phyloP scores from a whole-genome alignment of 768 basidiomycete genomes.

The Tulasnella sp. region DNA sequence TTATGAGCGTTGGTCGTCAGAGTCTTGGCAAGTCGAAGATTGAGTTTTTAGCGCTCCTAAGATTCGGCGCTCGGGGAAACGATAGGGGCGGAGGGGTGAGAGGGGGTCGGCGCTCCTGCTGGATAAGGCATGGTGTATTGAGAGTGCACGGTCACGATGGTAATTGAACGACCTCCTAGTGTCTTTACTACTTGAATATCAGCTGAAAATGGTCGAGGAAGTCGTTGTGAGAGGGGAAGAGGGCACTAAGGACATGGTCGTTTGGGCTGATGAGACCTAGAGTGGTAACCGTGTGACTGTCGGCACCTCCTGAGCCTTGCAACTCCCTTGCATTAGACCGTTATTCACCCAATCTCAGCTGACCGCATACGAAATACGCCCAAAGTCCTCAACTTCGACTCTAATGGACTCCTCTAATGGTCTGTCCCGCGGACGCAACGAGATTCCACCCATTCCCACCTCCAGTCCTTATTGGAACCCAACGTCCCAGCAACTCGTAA shows the following conservation, averaged over 20 bases:
- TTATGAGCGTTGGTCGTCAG: not conserved
- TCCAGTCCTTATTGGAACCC: slow-evolving; percentile 15
- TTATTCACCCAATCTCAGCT: not conserved
- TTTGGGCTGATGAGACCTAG: not conserved
- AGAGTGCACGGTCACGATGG: not conserved
- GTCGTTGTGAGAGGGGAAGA: not conserved
- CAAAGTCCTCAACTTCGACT: not conserved
- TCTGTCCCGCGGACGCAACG: not conserved
- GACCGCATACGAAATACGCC: not conserved
- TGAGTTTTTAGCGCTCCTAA: not conserved
- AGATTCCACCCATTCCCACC: not conserved
- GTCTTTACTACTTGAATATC: not conserved
- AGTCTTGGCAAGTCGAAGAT: not conserved
- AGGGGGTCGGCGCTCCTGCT: not conserved
- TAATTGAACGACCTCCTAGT: not conserved
- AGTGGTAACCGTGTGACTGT: not conserved
- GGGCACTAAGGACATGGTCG: not conserved
- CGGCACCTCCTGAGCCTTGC: not conserved
- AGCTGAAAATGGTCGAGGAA: not conserved
- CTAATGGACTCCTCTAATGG: not conserved
- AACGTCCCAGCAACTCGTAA: slow-evolving; percentile 14
- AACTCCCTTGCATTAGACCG: not conserved
- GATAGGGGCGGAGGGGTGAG: not conserved
- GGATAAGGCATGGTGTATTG: not conserved
- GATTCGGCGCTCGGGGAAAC: not conserved